A percentile compares a stretch with the other conserved stretches of the same genome.
phyloP scores from a whole-genome alignment of 306 rosid genomes.

The Fragaria vesca region DNA sequence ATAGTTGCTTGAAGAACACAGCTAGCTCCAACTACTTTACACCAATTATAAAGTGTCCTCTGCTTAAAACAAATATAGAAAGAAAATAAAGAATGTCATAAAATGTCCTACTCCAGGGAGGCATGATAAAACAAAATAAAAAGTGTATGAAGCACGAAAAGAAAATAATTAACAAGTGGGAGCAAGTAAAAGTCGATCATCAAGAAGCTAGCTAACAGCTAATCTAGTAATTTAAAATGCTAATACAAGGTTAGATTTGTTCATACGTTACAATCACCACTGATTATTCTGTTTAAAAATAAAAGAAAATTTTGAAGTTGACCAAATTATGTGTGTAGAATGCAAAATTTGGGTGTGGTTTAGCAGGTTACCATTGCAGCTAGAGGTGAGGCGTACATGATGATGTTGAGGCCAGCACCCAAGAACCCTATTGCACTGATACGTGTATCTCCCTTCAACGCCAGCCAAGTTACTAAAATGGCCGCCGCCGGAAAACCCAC shows the following conservation, averaged over 20 bases:
- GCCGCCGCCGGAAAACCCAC: constrained; percentile 39
- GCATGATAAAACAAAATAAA: neutral
- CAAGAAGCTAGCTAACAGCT: neutral
- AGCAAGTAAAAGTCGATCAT: neutral
- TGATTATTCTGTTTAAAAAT: neutral
- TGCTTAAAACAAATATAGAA: neutral
- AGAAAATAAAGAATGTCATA: neutral
- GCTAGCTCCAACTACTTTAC: neutral
- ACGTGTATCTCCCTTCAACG: constrained; percentile 43
- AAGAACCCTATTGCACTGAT: constrained; percentile 45
- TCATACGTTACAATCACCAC: neutral
- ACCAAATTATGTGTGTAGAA: neutral
- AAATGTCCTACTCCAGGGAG: neutral
- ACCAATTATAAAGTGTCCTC: neutral
- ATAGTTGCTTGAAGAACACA: constrained; percentile 1
- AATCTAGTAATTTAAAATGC: neutral
- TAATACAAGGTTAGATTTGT: neutral
- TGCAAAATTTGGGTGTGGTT: neutral
- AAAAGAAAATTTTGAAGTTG: neutral
- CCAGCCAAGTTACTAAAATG: constrained; percentile 26
- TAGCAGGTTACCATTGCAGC: constrained; percentile 40
- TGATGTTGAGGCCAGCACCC: constrained; percentile 51
- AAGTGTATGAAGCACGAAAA: neutral
- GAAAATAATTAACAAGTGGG: neutral
- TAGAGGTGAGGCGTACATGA: constrained; percentile 63